These are phyloP conservation scores for Kandelia obovata DNA, from an alignment of 345 rosid species.

Conservation along the genomic window DNA sequence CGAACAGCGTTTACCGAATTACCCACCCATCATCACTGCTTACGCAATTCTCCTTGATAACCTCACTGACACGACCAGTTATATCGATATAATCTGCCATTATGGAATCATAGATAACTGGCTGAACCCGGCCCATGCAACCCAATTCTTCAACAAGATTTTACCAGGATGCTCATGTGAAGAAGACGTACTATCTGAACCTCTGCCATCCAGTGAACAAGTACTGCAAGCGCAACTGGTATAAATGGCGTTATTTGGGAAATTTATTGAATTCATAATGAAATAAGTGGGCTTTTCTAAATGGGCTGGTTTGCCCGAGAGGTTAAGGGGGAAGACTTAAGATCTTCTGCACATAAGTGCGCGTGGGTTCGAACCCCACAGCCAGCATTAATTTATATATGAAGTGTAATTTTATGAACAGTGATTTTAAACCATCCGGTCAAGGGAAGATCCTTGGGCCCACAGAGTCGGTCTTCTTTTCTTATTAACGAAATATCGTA, in stretches of 20 bases:
- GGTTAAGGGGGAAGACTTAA: constrained; percentile 63
- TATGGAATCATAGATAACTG: constrained; percentile 12
- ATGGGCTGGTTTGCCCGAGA: constrained; percentile 47
- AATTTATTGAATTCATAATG: too few species aligned
- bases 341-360: constrained; percentile 58
- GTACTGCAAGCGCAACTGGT: constrained; percentile 11
- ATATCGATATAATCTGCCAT: constrained; percentile 9
- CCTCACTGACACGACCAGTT: constrained; percentile 11
- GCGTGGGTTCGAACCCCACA: constrained; percentile 63
- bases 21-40: constrained; percentile 7
- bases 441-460: too few species aligned
- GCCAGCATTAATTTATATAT: constrained; percentile 25
- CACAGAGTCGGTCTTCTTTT: too few species aligned
- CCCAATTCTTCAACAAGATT: constrained; percentile 24
- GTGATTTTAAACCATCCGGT: too few species aligned
- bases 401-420: too few species aligned
- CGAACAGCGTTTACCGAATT: constrained; percentile 13
- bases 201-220: constrained; percentile 4
- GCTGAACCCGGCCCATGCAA: constrained; percentile 18
- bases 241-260: constrained; percentile 5
- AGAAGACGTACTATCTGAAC: constrained; percentile 8
- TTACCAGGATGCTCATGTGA: constrained; percentile 17
- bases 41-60: constrained; percentile 19
- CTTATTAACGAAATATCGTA: too few species aligned
- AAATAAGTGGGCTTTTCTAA: too few species aligned